Conservation (phyloP, 805 yeast species). For the Teunomyces lycoperdinae region DNA sequence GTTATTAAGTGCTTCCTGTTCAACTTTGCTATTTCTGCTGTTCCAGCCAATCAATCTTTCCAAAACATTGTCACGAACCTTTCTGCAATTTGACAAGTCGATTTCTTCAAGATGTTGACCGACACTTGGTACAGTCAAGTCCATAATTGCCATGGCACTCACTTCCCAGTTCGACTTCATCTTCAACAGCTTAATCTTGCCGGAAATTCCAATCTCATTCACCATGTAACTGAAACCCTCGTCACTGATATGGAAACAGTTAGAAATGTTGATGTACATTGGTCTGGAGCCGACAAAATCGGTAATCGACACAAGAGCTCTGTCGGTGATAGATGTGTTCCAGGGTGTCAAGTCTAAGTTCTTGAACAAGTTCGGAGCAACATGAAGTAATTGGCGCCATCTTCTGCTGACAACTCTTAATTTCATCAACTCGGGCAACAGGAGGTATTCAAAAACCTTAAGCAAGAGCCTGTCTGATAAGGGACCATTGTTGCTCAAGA, state of each 20-base stretch:
- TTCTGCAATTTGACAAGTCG: conserved; percentile 70
- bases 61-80: conserved; percentile 68
- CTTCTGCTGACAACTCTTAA: conserved; percentile 56
- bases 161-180: conserved; percentile 78
- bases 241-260: conserved; percentile 76
- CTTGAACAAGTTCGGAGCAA: conserved; percentile 52
- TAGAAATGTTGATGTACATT: conserved; percentile 55
- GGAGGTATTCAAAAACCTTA: conserved; percentile 49
- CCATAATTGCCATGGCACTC: conserved; percentile 80
- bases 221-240: conserved; percentile 70
- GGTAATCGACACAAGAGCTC: conserved; percentile 54
- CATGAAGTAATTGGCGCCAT: conserved; percentile 65
- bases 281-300: conserved; percentile 74
- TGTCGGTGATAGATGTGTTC: conserved; percentile 60
- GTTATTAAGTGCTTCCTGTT: conserved; percentile 6
- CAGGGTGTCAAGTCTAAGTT: conserved; percentile 58
- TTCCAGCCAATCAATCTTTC: conserved; percentile 65
- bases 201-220: conserved; percentile 66
- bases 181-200: conserved; percentile 50
- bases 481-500: conserved; percentile 50
- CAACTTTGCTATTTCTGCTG: conserved; percentile 5
- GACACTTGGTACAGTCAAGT: conserved; percentile 61
- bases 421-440: conserved; percentile 60
- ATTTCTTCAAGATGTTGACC: conserved; percentile 58
- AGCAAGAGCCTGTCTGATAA: conserved; percentile 60